Evolutionary conservation across 768 basidiomycete species (phyloP).

Genomic region (Kockovaella imperatae): DNA sequence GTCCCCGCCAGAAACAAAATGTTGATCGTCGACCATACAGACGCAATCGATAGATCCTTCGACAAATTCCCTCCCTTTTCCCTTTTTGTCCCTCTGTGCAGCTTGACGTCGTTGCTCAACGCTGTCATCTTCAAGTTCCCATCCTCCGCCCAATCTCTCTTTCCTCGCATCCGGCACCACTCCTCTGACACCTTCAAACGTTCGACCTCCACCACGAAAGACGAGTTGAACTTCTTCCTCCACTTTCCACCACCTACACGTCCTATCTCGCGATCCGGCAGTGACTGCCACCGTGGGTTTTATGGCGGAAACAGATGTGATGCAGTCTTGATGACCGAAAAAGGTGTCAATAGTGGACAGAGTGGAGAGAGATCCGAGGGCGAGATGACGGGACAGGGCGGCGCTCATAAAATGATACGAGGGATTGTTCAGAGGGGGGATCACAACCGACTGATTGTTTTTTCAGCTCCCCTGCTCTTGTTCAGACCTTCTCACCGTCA

Average conservation of each 20-base stretch:
- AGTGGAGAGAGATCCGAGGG: constrained; percentile 52
- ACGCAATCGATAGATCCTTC: constrained; percentile 90
- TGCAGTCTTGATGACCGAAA: constrained; percentile 90
- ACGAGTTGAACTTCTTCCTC: constrained; percentile 90
- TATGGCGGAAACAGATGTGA: constrained; percentile 69
- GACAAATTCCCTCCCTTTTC: constrained; percentile 54
- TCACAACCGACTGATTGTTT: constrained; percentile 58
- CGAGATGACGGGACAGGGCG: constrained; percentile 69
- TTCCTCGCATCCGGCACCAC: constrained; percentile 50
- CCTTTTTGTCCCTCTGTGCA: constrained; percentile 21
- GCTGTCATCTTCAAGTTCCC: constrained; percentile 46
- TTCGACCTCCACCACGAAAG: constrained; percentile 88
- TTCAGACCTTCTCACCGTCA: constrained; percentile 54
- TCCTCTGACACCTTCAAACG: constrained; percentile 62
- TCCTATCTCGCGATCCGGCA: constrained; percentile 83
- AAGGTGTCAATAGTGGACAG: constrained; percentile 93
- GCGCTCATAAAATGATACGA: constrained; percentile 58
- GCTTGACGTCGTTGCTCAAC: constrained; percentile 19
- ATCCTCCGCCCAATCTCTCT: constrained; percentile 51
- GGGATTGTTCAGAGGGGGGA: constrained; percentile 63
- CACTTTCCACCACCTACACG: constrained; percentile 91
- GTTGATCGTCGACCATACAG: constrained; percentile 89
- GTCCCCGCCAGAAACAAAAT: constrained; percentile 88
- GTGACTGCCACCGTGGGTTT: constrained; percentile 77
- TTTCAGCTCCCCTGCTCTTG: constrained; percentile 1